Base-by-base conservation (phyloP, 345 rosid genomes). In the Brassica rapa region DNA sequence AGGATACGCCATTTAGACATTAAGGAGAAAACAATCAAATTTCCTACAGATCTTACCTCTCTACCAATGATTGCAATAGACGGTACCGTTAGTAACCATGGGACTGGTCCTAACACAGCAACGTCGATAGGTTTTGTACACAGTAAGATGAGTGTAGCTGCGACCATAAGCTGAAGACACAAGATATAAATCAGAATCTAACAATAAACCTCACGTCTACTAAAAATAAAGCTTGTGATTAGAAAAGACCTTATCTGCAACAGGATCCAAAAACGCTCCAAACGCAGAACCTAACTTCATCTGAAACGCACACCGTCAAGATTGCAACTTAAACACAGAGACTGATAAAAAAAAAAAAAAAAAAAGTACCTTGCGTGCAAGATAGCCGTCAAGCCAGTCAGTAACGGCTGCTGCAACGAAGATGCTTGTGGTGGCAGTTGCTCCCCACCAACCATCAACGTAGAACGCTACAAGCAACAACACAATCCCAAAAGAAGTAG, bases 231-330 rank as follows among this genome's bases (percentile, higher is more conserved):
- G 46, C 49, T 37, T 10, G 14, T 66, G 14, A 24, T 32, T 11
- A 72, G 14, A 81, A 24, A 59, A 57, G 33, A 95, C 99, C 97
- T 95, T 95, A 78, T 95, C 99, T 32, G 99, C 98, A 60, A 95
- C 98, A 5, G 98, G 99, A 86, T 95, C 99, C 89, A 95, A 84
- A 87, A 95, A 95, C 11, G 99, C 99, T 81, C 99, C 99, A 86
- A 95, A 95, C 4, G 88, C 88, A 61, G 97, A 88, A 73, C 90
- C 88, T 81, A 90, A 75, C 83, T 79, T 84, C 98, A 95, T 93
- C 99, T 95, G 92, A 75, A 83, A 83, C 21, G 61, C 23, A 59
- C 70, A 37, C 43, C 11, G 43, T 37, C 43, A 39, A 39, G 46
- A 39, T 3, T 39, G 12, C 46, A 39, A 39, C 46, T 2, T 39